phyloP scores from a whole-genome alignment of 805 yeast genomes.

The Wickerhamomyces kurtzmanii region DNA sequence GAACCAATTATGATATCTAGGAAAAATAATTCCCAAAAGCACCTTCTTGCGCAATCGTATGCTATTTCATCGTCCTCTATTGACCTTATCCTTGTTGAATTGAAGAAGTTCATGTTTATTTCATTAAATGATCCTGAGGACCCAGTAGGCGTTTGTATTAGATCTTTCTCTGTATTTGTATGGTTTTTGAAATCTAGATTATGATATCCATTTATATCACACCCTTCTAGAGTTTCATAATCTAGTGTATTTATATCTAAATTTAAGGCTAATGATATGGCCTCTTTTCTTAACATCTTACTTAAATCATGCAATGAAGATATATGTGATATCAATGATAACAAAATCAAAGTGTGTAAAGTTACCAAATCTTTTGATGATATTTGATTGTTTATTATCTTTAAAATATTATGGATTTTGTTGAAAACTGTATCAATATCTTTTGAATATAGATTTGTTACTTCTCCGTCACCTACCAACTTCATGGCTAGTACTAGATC shows the following conservation, averaged over 20 bases:
- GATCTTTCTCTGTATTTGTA: background rate
- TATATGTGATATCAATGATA: constrained; percentile 36
- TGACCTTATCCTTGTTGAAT: constrained; percentile 12
- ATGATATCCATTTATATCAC: constrained; percentile 14
- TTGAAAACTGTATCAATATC: constrained; percentile 31
- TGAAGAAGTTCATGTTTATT: constrained; percentile 14
- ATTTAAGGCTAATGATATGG: constrained; percentile 26
- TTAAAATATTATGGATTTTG: constrained; percentile 21
- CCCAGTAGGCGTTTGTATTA: background rate
- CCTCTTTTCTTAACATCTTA: constrained; percentile 28
- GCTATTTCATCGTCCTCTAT: constrained; percentile 8
- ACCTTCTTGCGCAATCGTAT: constrained; percentile 27
- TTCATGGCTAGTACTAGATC: constrained; percentile 39
- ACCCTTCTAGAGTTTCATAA: constrained; percentile 11
- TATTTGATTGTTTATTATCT: constrained; percentile 17
- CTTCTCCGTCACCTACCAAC: constrained; percentile 38
- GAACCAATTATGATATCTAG: constrained; percentile 44
- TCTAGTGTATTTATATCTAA: constrained; percentile 31
- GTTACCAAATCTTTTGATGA: constrained; percentile 29
- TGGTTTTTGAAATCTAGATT: constrained; percentile 1
- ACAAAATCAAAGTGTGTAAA: constrained; percentile 29
- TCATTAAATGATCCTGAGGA: constrained; percentile 8
- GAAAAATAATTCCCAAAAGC: constrained; percentile 43
- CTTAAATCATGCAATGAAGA: constrained; percentile 41
- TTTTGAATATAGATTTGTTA: constrained; percentile 21